Conservation (phyloP, 148 eudicot genomes). For the Vaccinium corymbosum region DNA sequence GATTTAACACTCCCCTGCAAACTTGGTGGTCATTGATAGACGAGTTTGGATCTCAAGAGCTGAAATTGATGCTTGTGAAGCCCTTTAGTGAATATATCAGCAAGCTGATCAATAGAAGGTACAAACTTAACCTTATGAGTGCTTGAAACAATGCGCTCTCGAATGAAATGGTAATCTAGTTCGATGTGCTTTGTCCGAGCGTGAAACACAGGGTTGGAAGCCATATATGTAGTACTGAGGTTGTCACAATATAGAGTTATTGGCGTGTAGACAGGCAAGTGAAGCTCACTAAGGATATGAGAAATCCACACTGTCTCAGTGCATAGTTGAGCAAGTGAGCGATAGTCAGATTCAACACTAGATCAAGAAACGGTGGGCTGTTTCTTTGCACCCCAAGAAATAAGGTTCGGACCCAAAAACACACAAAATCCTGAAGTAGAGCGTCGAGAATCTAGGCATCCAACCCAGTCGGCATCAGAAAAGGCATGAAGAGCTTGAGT, state of each 20-base stretch:
- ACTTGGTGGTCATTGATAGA: neutral
- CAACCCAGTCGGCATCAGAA: no score
- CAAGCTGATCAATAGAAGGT: neutral
- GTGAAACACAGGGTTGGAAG: neutral
- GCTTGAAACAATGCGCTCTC: neutral
- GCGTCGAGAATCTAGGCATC: no score
- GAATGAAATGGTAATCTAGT: neutral
- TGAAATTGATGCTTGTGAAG: neutral
- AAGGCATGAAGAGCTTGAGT: no score
- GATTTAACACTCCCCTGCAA: conserved; percentile 2
- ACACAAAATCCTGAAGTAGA: no score
- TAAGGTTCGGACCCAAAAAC: no score
- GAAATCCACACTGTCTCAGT: no score
- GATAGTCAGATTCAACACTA: no score
- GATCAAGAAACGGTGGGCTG: no score
- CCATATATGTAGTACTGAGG: neutral
- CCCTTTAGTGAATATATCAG: neutral
- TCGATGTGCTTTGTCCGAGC: neutral
- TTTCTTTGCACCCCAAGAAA: no score
- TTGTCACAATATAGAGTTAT: neutral
- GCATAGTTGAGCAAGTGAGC: no score
- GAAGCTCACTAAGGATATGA: no score
- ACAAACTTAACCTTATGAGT: neutral
- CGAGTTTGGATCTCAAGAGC: neutral
- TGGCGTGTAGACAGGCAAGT: no score